phyloP scores from a whole-genome alignment of 2,329 filamentous ascomycete species.

The Coniochaeta pulveracea region DNA sequence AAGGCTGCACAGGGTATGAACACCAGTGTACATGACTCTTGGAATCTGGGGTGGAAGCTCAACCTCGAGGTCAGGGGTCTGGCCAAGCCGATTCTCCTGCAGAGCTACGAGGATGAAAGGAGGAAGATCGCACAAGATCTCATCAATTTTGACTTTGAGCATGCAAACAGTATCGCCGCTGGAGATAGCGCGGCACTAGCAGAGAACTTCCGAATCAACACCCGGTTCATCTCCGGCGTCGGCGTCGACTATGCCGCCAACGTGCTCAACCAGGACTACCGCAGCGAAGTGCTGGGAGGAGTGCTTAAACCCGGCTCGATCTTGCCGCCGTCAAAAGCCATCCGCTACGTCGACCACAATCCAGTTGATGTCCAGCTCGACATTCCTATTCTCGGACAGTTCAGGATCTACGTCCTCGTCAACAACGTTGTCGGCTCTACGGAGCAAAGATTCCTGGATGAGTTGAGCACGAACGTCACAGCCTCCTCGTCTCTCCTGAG shows the following conservation, averaged over 20 bases:
- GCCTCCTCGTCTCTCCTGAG: constrained; percentile 42
- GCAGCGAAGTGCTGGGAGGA: constrained; percentile 28
- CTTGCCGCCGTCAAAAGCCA: constrained; percentile 57
- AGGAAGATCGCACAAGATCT: constrained; percentile 48
- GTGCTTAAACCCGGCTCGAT: constrained; percentile 41
- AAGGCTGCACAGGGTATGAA: constrained; percentile 64
- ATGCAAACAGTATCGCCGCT: constrained; percentile 36
- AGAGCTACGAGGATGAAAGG: constrained; percentile 53
- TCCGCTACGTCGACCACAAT: constrained; percentile 66
- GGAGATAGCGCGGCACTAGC: constrained; percentile 48
- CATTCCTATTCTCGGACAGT: constrained; percentile 67
- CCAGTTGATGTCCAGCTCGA: constrained; percentile 68
- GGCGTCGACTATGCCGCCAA: constrained; percentile 47
- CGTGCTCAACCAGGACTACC: constrained; percentile 32
- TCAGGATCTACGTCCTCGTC: constrained; percentile 62
- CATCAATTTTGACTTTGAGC: constrained; percentile 45
- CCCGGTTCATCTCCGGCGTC: constrained; percentile 56
- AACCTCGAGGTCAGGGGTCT: constrained; percentile 43
- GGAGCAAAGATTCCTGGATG: constrained; percentile 40
- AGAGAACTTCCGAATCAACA: constrained; percentile 53
- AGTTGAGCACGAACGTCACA: constrained; percentile 43
- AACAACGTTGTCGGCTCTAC: constrained; percentile 43
- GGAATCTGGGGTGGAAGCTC: constrained; percentile 47
- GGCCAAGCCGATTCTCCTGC: constrained; percentile 39
- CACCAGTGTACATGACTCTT: constrained; percentile 45